Conservation (phyloP, 768 basidiomycete genomes). For the Rickenella mellea region DNA sequence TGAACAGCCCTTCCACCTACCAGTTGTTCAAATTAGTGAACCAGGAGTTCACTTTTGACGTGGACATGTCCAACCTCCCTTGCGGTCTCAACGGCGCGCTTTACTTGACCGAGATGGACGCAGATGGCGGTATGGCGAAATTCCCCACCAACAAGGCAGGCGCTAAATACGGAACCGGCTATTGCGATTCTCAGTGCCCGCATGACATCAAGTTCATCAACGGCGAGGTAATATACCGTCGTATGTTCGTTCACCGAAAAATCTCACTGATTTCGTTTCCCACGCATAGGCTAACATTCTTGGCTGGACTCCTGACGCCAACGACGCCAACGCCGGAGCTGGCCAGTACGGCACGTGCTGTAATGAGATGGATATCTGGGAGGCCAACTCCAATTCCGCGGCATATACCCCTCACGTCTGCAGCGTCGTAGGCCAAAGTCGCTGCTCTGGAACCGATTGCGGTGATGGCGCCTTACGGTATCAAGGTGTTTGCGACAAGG, state of each 20-base stretch:
- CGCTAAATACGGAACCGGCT: slow-evolving; percentile 53
- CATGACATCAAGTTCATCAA: slow-evolving; percentile 52
- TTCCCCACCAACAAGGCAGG: slow-evolving; percentile 47
- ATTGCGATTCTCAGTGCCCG: slow-evolving; percentile 56
- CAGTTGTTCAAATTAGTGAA: slow-evolving; percentile 41
- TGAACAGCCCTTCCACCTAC: slow-evolving; percentile 35
- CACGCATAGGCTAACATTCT: slow-evolving; percentile 16
- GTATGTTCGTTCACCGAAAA: not conserved
- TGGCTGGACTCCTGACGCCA: slow-evolving; percentile 20
- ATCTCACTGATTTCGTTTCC: not conserved
- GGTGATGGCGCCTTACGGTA: slow-evolving; percentile 27
- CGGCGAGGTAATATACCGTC: slow-evolving; percentile 30
- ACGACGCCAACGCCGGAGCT: slow-evolving; percentile 22
- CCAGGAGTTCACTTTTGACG: slow-evolving; percentile 52
- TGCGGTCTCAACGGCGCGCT: slow-evolving; percentile 56
- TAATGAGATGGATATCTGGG: slow-evolving; percentile 26
- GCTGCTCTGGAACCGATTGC: slow-evolving; percentile 34
- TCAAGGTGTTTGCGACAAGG: slow-evolving; percentile 40
- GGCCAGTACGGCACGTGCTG: slow-evolving; percentile 22
- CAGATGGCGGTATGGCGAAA: slow-evolving; percentile 40
- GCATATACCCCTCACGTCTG: slow-evolving; percentile 20
- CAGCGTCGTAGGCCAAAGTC: slow-evolving; percentile 26
- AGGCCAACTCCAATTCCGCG: slow-evolving; percentile 21
- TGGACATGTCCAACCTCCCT: slow-evolving; percentile 46
- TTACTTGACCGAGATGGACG: slow-evolving; percentile 53